phyloP scores from a whole-genome alignment of 2,329 filamentous ascomycete species.

The Pseudocercospora fijiensis region DNA sequence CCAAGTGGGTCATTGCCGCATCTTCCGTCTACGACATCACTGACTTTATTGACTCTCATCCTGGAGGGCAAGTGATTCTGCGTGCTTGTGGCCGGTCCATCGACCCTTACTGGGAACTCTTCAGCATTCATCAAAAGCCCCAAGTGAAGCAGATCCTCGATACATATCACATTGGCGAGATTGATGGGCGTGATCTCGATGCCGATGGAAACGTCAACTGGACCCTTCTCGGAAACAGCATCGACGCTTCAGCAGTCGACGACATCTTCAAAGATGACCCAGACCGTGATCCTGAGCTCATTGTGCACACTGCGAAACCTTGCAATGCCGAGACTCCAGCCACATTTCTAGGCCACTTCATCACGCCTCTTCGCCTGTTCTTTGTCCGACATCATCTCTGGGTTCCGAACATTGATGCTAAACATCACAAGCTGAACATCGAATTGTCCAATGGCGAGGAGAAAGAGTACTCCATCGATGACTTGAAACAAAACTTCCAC shows the following conservation, averaged over 20 bases:
- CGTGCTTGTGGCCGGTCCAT: conserved; percentile 64
- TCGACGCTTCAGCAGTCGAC: conserved; percentile 50
- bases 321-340: conserved; percentile 62
- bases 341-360: conserved; percentile 51
- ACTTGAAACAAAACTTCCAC: conserved; percentile 55
- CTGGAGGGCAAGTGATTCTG: conserved; percentile 67
- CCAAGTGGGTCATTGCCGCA: conserved; percentile 64
- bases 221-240: conserved; percentile 13
- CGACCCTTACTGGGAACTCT: conserved; percentile 69
- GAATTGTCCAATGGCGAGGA: conserved; percentile 57
- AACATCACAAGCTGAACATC: conserved; percentile 52
- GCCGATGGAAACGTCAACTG: conserved; percentile 48
- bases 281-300: conserved; percentile 51
- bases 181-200: conserved; percentile 60
- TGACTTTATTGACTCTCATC: conserved; percentile 65
- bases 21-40: conserved; percentile 70
- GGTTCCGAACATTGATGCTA: conserved; percentile 54
- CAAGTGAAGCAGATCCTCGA: conserved; percentile 63
- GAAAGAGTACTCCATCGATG: conserved; percentile 54
- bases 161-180: conserved; percentile 63
- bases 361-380: conserved; percentile 58
- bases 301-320: conserved; percentile 56
- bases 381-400: conserved; percentile 65
- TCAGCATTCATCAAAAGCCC: conserved; percentile 65
- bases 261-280: conserved; percentile 62